These are phyloP conservation scores for Crithidia mellificae DNA, from an alignment of 208 protist species.

Conservation along the genomic window DNA sequence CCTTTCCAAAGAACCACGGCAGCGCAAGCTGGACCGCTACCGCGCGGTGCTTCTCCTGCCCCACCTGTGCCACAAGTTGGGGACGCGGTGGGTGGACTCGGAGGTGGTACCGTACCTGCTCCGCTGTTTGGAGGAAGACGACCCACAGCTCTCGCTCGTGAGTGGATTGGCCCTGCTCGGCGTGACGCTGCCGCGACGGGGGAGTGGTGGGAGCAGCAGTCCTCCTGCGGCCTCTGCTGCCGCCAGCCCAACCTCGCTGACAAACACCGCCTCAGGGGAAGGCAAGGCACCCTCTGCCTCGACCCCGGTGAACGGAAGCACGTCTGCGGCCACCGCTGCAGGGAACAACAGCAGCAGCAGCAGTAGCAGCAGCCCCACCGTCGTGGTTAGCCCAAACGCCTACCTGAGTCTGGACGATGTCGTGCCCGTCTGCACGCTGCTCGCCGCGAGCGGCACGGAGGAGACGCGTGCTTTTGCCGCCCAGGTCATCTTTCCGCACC, in stretches of 20 bases:
- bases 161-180: conserved; percentile 58
- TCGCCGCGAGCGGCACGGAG: conserved; percentile 45
- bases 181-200: conserved; percentile 35
- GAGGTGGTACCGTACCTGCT: conserved; percentile 78
- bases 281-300: neutral
- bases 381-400: neutral
- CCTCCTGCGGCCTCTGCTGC: too few relatives aligned
- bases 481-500: conserved; percentile 69
- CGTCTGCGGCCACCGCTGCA: neutral
- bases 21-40: conserved; percentile 51
- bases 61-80: conserved; percentile 51
- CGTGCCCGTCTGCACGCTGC: conserved; percentile 45
- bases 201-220: too few relatives aligned
- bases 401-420: conserved; percentile 45
- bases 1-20: conserved; percentile 47
- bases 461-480: conserved; percentile 57
- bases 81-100: conserved; percentile 45
- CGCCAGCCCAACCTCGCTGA: conserved; percentile 9
- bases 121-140: conserved; percentile 80
- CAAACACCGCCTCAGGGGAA: neutral
- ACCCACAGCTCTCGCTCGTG: conserved; percentile 59
- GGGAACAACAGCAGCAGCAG: neutral
- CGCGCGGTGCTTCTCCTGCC: conserved; percentile 66
- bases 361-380: too few relatives aligned
- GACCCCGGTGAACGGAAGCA: neutral